phyloP scores from a whole-genome alignment of 192 early-diverging fungal species.

The Pilobolus umbonatus region DNA sequence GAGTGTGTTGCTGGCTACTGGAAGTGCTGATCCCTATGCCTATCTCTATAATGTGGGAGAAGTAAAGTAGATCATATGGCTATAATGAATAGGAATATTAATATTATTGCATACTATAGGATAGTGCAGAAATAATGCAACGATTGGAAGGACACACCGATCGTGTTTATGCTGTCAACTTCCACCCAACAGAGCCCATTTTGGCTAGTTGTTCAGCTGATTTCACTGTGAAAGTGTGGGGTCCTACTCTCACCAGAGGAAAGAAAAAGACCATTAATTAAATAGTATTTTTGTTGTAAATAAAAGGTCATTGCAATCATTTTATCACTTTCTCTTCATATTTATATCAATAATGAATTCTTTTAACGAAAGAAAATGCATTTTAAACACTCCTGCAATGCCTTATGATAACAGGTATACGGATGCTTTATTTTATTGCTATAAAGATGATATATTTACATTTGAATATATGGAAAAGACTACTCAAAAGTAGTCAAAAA shows the following conservation, averaged over 20 bases:
- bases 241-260: constrained; percentile 30
- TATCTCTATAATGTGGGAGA: constrained; percentile 69
- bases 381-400: too few relatives aligned
- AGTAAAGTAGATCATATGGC: constrained; percentile 17
- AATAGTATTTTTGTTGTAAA: background rate
- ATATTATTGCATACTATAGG: constrained; percentile 18
- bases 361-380: too few relatives aligned
- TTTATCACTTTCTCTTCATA: background rate
- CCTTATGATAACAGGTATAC: too few relatives aligned
- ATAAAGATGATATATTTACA: background rate
- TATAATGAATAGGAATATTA: background rate
- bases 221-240: constrained; percentile 77
- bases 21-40: constrained; percentile 77
- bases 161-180: constrained; percentile 87
- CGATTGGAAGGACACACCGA: constrained; percentile 90
- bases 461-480: background rate
- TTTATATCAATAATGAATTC: background rate
- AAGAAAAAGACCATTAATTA: constrained; percentile 33
- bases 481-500: background rate
- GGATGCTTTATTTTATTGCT: too few relatives aligned
- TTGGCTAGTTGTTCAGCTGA: constrained; percentile 83
- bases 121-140: constrained; percentile 62
- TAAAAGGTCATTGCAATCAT: background rate
- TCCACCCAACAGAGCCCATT: constrained; percentile 83
- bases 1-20: constrained; percentile 70